Base-by-base conservation (phyloP, 345 rosid species). In the Syzygium oleosum region DNA sequence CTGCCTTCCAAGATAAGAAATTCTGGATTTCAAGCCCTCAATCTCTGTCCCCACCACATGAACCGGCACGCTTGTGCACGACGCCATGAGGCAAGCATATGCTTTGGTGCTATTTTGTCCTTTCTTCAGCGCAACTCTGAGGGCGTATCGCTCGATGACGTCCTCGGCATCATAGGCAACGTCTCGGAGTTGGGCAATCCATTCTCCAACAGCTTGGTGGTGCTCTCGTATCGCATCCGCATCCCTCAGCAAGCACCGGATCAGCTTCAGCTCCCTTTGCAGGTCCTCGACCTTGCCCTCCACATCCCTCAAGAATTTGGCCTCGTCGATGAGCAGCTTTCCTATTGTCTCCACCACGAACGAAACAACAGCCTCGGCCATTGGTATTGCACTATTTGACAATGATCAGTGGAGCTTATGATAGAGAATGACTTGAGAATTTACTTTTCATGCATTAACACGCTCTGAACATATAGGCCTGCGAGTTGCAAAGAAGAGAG, bases 21-120 rank as follows among this genome's bases (percentile, higher is more conserved):
- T 90, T 41, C 88, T 88, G 51, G 90, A 68, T 63, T 90, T 92
- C 22, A 94, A 90, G 15, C 43, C 86, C 84, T 85, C 88, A 0
- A 92, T 90, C 87, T 89, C 58, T 0, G 54, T 51, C 5, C 92
- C 92, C 73, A 91, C 89, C 49, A 15, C 83, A 87, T 87, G 85
- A 53, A 85, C 43, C 15, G 65, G 89, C 29, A 19, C 10, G n/a
- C 87, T 84, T 21, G 86, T 21, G 59, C 90, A 58, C 23, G 84
- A 46, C 3, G 85, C 29, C 19, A 84, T 22, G 15, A 87, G 38
- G 31, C 87, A 80, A 14, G 61, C 31, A 12, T 17, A 43, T 0
- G 83, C 56, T 22, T 12, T 87, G 85, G 2, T 51, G 34, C n/a
- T 27, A 2, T 51, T 7, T 15, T 22, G 7, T 22, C 1, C 84